Percentiles rank a stretch among this genome's conserved stretches.
Evolutionary conservation across 805 yeast genomes (phyloP).

Genomic region (Candida vaughaniae): DNA sequence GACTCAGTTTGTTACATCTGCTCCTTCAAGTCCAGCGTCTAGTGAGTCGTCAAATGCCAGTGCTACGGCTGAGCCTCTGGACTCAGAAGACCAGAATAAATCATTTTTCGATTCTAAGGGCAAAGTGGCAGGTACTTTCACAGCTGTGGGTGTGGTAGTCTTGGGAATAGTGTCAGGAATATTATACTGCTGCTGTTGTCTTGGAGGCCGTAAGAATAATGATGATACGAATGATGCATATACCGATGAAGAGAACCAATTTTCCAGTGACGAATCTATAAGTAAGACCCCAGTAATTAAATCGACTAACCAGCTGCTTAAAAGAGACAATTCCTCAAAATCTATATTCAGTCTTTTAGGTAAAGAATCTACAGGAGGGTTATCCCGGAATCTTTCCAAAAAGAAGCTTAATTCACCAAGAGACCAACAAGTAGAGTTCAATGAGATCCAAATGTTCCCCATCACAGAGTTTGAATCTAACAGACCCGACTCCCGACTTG

Average conservation of each 20-base stretch:
- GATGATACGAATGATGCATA: slow-evolving; percentile 21
- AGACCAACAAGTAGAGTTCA: slow-evolving; percentile 10
- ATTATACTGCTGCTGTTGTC: slow-evolving; percentile 35
- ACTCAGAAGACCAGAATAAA: slow-evolving; percentile 13
- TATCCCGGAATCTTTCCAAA: slow-evolving; percentile 29
- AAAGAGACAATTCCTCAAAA: slow-evolving; percentile 35
- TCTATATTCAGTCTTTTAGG: slow-evolving; percentile 27
- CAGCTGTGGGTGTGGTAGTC: slow-evolving; percentile 69
- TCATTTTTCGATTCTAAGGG: slow-evolving; percentile 69
- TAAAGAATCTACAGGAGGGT: slow-evolving; percentile 14
- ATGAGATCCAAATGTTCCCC: slow-evolving; percentile 31
- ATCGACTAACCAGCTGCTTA: slow-evolving; percentile 17
- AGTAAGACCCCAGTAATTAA: slow-evolving; percentile 10
- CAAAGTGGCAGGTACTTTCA: slow-evolving; percentile 82
- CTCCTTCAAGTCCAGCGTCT: slow-evolving; percentile 2
- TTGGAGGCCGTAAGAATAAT: slow-evolving; percentile 8
- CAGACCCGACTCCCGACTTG: slow-evolving; percentile 17
- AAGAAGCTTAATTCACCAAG: slow-evolving; percentile 22
- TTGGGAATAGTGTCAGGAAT: slow-evolving; percentile 44
- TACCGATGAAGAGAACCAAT: slow-evolving; percentile 41
- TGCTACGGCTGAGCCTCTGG: neutral
- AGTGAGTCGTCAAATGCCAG: slow-evolving; percentile 5
- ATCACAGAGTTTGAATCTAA: slow-evolving; percentile 28
- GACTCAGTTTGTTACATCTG: slow-evolving; percentile 18
- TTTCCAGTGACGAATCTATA: slow-evolving; percentile 26